Percentiles rank a stretch among this genome's conserved stretches.
Conservation (phyloP, 2,329 filamentous ascomycete species). For the Pseudogymnoascus sp. region DNA sequence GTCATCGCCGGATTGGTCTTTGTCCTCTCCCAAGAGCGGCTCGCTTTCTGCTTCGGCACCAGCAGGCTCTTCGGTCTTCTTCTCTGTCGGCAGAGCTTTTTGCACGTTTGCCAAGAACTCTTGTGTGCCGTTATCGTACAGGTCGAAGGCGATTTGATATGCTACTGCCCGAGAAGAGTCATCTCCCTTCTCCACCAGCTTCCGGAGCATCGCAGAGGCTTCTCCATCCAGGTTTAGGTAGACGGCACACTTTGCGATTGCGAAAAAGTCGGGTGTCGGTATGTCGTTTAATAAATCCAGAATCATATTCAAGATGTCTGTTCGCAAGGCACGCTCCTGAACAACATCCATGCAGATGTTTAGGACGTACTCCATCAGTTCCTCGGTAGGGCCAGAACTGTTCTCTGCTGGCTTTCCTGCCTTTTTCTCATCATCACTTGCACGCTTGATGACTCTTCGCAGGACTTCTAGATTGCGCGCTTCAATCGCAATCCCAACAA, state of each 20-base stretch:
- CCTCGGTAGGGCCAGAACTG: conserved; percentile 62
- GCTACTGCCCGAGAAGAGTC: conserved; percentile 73
- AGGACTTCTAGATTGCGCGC: conserved; percentile 86
- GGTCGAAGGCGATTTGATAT: conserved; percentile 95
- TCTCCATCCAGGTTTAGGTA: conserved; percentile 89
- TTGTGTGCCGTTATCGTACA: conserved; percentile 97
- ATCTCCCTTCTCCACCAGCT: conserved; percentile 72
- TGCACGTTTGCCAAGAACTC: conserved; percentile 91
- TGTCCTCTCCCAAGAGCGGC: conserved; percentile 47
- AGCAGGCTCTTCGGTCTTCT: conserved; percentile 43
- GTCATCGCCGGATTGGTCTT: conserved; percentile 31
- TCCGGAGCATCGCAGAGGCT: conserved; percentile 76
- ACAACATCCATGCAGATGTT: conserved; percentile 97
- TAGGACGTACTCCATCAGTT: conserved; percentile 92
- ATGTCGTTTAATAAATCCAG: conserved; percentile 94
- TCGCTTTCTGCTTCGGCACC: conserved; percentile 50
- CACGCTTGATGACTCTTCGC: conserved; percentile 76
- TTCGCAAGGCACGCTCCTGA: conserved; percentile 80
- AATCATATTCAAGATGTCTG: conserved; percentile 79
- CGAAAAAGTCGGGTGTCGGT: conserved; percentile 90
- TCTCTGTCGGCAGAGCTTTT: conserved; percentile 61
- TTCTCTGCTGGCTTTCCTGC: conserved; percentile 49
- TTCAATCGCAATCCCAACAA: conserved; percentile 93
- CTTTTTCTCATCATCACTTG: conserved; percentile 76
- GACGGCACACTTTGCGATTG: conserved; percentile 94